Evolutionary conservation across 179 eudicot genomes (phyloP), one percentile per base, ranked within the genome.

Genomic region (Actinidia chinensis): DNA sequence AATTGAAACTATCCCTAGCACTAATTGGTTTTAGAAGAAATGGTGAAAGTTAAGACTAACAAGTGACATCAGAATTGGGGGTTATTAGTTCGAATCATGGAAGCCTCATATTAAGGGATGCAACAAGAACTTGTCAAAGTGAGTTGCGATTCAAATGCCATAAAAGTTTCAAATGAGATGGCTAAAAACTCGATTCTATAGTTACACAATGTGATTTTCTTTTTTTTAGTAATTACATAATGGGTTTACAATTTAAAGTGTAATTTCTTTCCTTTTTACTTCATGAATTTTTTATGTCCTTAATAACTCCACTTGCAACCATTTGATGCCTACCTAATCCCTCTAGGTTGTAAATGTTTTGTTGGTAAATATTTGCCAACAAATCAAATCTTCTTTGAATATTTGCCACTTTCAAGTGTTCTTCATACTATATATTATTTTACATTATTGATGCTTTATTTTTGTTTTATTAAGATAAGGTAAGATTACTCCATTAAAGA

Each of bases 301-400:
- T 28, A 72, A 10, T 47, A 52, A 50, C 8, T 51, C 0, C 13
- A 10, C 20, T 20, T 20, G 10, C 51, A 43, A 44, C 44, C 73
- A 47, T 55, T 17, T 71, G 63, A 54, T 33, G 28, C 76, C 18
- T 73, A 18, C 28, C 17, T 55, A 36, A 66, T 60, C 22, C 13
- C 13, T 44, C 68, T 60, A 60, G 43, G 65, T 42, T 74, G 66
- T 59, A 52, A 20, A 43, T 23, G 17, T 61, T 56, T 71, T 22
- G 14, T 12, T 22, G 55, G 78, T 23, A 61, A 28, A 43, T 60
- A 25, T 23, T 46, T 75, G 68, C 44, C 70, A 23, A 61, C 70
- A 75, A 61, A 60, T 61, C 59, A 61, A 46, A 75, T 75, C 78
- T 61, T 75, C 55, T 63, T 61, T 43, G 63, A 46, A 75, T 69